phyloP scores from a whole-genome alignment of 208 protist genomes.

The Leishmania braziliensis region DNA sequence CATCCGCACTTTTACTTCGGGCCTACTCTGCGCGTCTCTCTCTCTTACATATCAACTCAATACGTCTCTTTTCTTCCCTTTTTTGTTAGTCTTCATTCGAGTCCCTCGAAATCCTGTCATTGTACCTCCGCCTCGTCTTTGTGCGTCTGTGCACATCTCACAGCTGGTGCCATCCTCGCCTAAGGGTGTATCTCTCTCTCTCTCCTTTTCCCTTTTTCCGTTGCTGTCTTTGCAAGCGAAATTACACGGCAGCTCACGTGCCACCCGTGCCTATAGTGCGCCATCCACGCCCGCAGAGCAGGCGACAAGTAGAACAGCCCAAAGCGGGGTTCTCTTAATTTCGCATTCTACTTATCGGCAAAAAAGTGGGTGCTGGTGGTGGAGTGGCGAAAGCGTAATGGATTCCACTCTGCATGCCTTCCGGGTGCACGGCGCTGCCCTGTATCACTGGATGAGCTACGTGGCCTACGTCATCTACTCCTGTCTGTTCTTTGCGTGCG shows the following conservation, averaged over 20 bases:
- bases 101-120: too few species aligned
- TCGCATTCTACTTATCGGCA: too few species aligned
- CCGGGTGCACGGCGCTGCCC: constrained; percentile 5
- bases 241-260: background rate
- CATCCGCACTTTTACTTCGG: background rate
- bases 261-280: background rate
- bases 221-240: background rate
- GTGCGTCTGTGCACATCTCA: background rate
- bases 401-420: constrained; percentile 6
- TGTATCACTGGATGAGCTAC: constrained; percentile 24
- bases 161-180: background rate
- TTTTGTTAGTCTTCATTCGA: background rate
- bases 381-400: constrained; percentile 2
- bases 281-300: background rate
- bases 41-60: background rate
- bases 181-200: background rate
- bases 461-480: constrained; percentile 30
- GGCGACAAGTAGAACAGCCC: background rate
- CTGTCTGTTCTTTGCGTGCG: constrained; percentile 31
- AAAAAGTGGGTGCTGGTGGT: background rate
- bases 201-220: background rate
- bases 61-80: background rate
- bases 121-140: background rate
- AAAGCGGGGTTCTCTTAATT: background rate
- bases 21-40: background rate